phyloP scores from a whole-genome alignment of 371 early-diverging fungal genomes.

The Mortierella sp. region DNA sequence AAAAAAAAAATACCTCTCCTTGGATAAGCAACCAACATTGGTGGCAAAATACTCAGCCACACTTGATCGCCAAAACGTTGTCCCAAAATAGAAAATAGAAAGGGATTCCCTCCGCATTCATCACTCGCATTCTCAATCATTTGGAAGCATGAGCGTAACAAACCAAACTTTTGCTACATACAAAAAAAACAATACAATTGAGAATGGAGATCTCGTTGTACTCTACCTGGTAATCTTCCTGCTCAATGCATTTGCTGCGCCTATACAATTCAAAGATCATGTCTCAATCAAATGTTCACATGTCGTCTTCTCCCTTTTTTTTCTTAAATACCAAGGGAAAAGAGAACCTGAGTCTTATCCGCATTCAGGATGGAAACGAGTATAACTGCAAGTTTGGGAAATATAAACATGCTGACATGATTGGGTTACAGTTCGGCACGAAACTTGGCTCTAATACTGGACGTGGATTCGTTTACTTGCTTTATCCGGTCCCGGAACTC shows the following conservation, averaged over 20 bases:
- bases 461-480: slow-evolving; percentile 86
- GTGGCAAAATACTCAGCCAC: not conserved
- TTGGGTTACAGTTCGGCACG: slow-evolving; percentile 87
- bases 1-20: too few relatives aligned
- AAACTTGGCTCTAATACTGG: slow-evolving; percentile 80
- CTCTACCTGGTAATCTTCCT: slow-evolving; percentile 63
- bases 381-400: slow-evolving; percentile 83
- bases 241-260: not conserved
- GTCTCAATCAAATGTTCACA: not conserved
- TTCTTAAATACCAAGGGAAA: slow-evolving; percentile 61
- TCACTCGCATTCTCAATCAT: too few relatives aligned
- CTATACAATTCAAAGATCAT: not conserved
- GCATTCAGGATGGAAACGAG: slow-evolving; percentile 66
- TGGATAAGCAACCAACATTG: too few relatives aligned
- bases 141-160: slow-evolving; percentile 20
- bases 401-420: slow-evolving; percentile 85
- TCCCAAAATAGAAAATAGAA: too few relatives aligned
- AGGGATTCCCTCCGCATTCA: too few relatives aligned
- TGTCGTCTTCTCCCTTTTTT: too few relatives aligned
- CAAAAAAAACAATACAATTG: slow-evolving; percentile 60
- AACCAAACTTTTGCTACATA: slow-evolving; percentile 49
- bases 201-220: slow-evolving; percentile 72
- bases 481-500: slow-evolving; percentile 95
- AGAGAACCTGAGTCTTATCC: slow-evolving; percentile 72
- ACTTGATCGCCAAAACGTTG: not conserved